Evolutionary conservation across 2,329 filamentous ascomycete genomes (phyloP), one percentile per base, ranked within the genome.

Genomic region (Arachnomyces sp.): DNA sequence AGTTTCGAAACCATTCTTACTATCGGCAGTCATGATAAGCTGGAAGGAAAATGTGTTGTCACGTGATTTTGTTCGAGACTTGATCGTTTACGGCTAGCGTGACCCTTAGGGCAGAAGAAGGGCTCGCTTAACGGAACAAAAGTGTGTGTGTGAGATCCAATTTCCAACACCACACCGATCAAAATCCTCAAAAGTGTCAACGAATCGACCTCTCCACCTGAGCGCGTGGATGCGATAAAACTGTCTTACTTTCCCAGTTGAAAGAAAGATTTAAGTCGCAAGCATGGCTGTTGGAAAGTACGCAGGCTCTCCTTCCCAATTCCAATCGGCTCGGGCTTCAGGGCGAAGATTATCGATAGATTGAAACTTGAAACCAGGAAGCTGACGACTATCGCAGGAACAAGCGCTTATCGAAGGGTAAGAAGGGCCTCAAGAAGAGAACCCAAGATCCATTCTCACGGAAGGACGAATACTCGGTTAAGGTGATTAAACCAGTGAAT

Each of bases 371-470:
- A 40, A 30, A 31, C 13, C 17, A 31, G 34, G 34, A 34, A 35
- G 17, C 18, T 46, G 17, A 43, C 38, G 12, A 18, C 28, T 34
- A 35, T 43, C 43, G 18, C 59, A 88, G 84, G 86, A 98, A 98
- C 84, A 98, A 98, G 88, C 88, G 92, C 80, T 82, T 98, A 78
- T 96, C 92, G 57, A 98, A 98, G 82, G 92, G 92, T 77, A 98
- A 96, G 87, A 98, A 98, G 83, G 90, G 92, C 73, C 80, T 96
- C 70, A 96, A 96, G 87, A 96, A 98, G 90, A 90, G 90, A 77
- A 90, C 89, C 65, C 76, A 84, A 61, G 92, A 98, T 73, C 90
- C 92, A 65, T 96, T 96, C 79, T 80, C 89, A 65, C 86, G 90
- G 69, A 98, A 98, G 81, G 92, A 96, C 72, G 96, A 93, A 86